Evolutionary conservation across 306 rosid species (phyloP).

Genomic region (Prosopis cineraria): DNA sequence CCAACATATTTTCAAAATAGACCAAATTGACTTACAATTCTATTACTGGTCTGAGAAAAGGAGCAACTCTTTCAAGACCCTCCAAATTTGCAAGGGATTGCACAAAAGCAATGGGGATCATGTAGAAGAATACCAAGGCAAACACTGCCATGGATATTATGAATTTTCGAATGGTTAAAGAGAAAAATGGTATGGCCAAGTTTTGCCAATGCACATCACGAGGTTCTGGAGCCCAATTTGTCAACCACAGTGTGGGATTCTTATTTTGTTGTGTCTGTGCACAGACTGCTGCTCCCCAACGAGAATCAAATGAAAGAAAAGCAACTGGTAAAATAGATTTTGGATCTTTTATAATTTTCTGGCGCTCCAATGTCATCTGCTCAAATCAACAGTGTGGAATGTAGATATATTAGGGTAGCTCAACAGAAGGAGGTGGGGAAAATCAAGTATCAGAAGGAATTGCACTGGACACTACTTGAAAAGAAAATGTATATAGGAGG

Average conservation of each 20-base stretch:
- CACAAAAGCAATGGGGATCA: constrained; percentile 97
- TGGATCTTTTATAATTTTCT: constrained; percentile 77
- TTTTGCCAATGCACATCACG: constrained; percentile 85
- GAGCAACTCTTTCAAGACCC: constrained; percentile 97
- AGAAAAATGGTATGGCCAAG: constrained; percentile 92
- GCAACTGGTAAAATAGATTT: constrained; percentile 82
- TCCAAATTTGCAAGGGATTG: constrained; percentile 99
- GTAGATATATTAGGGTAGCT: constrained; percentile 23
- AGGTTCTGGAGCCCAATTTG: constrained; percentile 99
- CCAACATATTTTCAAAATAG: constrained; percentile 6
- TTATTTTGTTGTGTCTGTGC: constrained; percentile 97
- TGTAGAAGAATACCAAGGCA: constrained; percentile 94
- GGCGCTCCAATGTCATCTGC: constrained; percentile 81
- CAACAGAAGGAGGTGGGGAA: constrained; percentile 23
- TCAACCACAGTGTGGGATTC: constrained; percentile 90
- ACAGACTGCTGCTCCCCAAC: constrained; percentile 98
- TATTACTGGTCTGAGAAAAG: constrained; percentile 89
- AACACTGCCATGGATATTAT: constrained; percentile 68
- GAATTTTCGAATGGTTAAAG: constrained; percentile 74
- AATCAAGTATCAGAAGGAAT: constrained; percentile 5
- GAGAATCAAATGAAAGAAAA: constrained; percentile 84
- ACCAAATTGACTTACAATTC: constrained; percentile 73
- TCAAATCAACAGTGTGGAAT: constrained; percentile 18
- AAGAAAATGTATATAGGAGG: not conserved
- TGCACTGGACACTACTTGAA: not conserved